These are phyloP conservation scores for Lycium ferocissimum DNA, from an alignment of 257 asterid species.

Conservation along the genomic window DNA sequence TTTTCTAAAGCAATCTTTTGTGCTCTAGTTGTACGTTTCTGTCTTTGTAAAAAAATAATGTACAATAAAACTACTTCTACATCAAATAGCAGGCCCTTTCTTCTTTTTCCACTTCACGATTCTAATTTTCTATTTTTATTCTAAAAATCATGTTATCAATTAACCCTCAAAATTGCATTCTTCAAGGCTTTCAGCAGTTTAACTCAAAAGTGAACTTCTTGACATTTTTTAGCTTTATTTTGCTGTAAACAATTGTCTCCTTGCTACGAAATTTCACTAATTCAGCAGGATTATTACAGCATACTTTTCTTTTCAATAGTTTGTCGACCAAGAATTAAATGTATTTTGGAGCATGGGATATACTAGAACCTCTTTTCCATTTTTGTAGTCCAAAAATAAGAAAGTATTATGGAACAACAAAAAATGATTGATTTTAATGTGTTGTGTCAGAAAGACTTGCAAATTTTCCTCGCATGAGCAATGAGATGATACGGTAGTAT, in stretches of 20 bases:
- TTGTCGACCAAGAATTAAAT: slow-evolving; percentile 10
- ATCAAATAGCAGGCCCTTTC: not conserved
- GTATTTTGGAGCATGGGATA: not conserved
- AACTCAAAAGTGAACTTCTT: slow-evolving; percentile 4
- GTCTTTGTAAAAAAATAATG: not conserved
- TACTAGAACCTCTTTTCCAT: not conserved
- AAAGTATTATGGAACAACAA: not conserved
- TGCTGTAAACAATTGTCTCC: slow-evolving; percentile 5
- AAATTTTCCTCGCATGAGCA: not conserved
- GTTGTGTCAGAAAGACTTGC: not conserved
- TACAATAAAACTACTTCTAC: not conserved
- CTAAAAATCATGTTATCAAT: not conserved
- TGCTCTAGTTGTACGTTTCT: not conserved
- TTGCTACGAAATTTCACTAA: not conserved
- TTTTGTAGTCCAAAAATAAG: not conserved
- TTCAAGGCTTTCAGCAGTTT: not conserved
- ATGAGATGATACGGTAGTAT: not conserved
- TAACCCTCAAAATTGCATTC: slow-evolving; percentile 10
- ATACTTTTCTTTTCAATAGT: not conserved
- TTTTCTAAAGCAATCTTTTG: not conserved
- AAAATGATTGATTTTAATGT: not conserved
- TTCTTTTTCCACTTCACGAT: not conserved
- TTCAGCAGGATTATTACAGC: not conserved
- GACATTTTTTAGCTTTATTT: slow-evolving; percentile 17
- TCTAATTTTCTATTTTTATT: not conserved